Percentiles rank a stretch among this genome's conserved stretches.
Evolutionary conservation across 139 green algal species (phyloP).

Genomic region (Coccomyxa sp.): DNA sequence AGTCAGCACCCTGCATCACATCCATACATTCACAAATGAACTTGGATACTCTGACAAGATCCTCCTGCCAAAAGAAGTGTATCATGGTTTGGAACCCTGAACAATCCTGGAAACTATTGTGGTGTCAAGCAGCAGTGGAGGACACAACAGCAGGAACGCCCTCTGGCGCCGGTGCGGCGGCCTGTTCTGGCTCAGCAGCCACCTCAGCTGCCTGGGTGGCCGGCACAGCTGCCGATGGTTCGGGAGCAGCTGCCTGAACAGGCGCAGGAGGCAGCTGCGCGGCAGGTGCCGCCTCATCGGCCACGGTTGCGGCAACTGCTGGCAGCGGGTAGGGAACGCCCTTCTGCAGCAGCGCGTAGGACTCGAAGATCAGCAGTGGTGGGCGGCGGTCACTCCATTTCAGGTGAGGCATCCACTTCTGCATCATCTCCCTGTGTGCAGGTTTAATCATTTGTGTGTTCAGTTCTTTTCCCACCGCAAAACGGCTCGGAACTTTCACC

Average conservation of each 20-base stretch:
- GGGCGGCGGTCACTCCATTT: slow-evolving; percentile 12
- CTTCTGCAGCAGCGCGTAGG: slow-evolving; percentile 26
- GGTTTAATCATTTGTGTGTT: background rate
- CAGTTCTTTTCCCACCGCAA: background rate
- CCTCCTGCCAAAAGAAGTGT: too few relatives aligned
- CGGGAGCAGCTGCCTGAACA: background rate
- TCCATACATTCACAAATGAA: too few relatives aligned
- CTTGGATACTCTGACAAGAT: too few relatives aligned
- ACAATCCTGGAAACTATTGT: too few relatives aligned
- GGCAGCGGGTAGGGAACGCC: background rate
- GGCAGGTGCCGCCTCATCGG: background rate
- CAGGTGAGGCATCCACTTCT: slow-evolving; percentile 26
- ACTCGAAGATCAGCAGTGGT: slow-evolving; percentile 27
- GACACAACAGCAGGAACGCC: too few relatives aligned
- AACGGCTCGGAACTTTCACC: background rate
- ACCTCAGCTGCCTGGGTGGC: too few relatives aligned
- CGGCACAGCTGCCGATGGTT: background rate
- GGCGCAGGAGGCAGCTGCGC: background rate
- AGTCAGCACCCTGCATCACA: too few relatives aligned
- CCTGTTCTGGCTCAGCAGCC: too few relatives aligned
- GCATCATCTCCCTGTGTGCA: background rate
- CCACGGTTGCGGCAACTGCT: background rate
- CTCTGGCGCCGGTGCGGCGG: too few relatives aligned
- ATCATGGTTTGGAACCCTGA: too few relatives aligned
- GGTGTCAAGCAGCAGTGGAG: too few relatives aligned